Evolutionary conservation across 75 land plant genomes (phyloP).

Genomic region (Selaginella tamariscina): DNA sequence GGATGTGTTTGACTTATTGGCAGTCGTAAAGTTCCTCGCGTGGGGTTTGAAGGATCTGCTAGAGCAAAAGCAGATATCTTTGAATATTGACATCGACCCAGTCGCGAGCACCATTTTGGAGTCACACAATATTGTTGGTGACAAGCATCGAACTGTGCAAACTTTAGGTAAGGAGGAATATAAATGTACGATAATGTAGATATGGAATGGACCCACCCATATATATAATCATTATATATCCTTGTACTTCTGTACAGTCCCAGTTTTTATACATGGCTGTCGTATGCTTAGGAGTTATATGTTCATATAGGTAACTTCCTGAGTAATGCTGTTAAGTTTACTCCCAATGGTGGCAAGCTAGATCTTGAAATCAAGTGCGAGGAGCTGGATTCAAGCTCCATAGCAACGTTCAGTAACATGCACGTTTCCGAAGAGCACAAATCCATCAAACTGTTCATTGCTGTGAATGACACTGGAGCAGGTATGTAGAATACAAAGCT

Average conservation of each 20-base stretch:
- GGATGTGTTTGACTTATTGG: slow-evolving; percentile 32
- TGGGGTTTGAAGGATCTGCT: slow-evolving; percentile 39
- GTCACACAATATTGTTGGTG: slow-evolving; percentile 26
- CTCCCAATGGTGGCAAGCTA: slow-evolving; percentile 32
- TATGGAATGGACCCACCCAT: too few species aligned
- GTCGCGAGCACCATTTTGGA: slow-evolving; percentile 20
- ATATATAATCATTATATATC: too few species aligned
- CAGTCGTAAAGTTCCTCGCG: slow-evolving; percentile 25
- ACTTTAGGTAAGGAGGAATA: background rate
- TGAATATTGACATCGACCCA: slow-evolving; percentile 30
- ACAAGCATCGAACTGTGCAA: slow-evolving; percentile 36
- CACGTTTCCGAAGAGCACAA: slow-evolving; percentile 10
- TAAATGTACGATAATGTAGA: too few species aligned
- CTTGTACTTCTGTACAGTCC: background rate
- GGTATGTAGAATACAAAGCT: too few species aligned
- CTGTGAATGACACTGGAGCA: slow-evolving; percentile 30
- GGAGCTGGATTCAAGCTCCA: background rate
- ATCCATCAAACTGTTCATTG: slow-evolving; percentile 22
- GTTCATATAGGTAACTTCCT: slow-evolving; percentile 29
- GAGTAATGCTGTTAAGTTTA: slow-evolving; percentile 38
- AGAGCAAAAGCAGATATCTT: slow-evolving; percentile 23
- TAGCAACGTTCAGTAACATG: background rate
- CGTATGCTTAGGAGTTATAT: background rate
- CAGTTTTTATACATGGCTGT: background rate
- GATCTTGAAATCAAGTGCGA: slow-evolving; percentile 16